Evolutionary conservation across 495 filamentous ascomycete genomes (phyloP).

Genomic region (Penicillium pancosmium): DNA sequence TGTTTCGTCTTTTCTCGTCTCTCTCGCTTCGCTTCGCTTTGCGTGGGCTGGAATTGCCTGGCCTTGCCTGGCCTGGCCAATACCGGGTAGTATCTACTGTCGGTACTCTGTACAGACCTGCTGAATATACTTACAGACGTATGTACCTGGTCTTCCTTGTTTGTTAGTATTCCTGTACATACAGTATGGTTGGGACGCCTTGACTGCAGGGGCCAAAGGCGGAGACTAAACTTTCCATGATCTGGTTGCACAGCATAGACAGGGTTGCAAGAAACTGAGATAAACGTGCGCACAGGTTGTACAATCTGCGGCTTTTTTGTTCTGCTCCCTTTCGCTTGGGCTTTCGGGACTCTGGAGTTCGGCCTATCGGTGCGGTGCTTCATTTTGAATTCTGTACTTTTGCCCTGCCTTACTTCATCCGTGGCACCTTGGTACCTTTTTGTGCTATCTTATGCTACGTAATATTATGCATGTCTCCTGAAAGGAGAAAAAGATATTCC

Average conservation of each 20-base stretch:
- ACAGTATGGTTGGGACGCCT: not conserved
- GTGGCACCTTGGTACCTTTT: not conserved
- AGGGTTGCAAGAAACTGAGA: constrained; percentile 4
- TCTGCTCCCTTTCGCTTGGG: not conserved
- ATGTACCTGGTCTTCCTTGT: too few relatives aligned
- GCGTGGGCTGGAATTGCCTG: not conserved
- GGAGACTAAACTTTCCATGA: not conserved
- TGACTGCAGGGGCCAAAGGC: constrained; percentile 9
- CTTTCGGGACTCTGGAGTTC: not conserved
- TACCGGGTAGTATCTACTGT: not conserved
- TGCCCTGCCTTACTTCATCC: constrained; percentile 3
- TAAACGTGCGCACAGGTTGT: constrained; percentile 16
- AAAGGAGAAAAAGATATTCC: too few relatives aligned
- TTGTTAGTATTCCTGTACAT: too few relatives aligned
- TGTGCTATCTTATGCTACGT: not conserved
- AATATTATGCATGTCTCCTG: not conserved
- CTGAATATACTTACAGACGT: not conserved
- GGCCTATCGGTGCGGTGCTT: not conserved
- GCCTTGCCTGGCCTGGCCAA: not conserved
- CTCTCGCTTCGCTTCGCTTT: not conserved
- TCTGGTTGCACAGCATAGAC: constrained; percentile 13
- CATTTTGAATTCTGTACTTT: not conserved
- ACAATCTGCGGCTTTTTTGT: constrained; percentile 7
- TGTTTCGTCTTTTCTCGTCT: not conserved
- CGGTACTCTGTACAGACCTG: not conserved